phyloP scores from a whole-genome alignment of 352 stramenopile genomes.

The Pythium scleroteichum region DNA sequence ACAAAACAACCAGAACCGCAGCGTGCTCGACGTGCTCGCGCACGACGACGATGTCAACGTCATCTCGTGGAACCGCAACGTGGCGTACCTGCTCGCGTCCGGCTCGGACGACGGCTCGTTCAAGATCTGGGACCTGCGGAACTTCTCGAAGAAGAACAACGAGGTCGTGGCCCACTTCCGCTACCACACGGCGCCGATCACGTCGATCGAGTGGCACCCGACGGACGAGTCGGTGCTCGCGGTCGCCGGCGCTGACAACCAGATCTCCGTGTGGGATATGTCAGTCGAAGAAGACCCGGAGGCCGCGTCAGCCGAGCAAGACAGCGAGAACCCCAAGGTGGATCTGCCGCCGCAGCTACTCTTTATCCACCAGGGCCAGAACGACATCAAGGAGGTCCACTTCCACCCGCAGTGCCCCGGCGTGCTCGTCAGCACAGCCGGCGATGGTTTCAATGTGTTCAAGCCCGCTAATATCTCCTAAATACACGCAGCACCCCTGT shows the following conservation, averaged over 20 bases:
- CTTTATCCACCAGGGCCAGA: constrained; percentile 99
- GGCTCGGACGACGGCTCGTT: constrained; percentile 97
- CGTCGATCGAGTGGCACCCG: constrained; percentile 99
- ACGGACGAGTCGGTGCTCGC: constrained; percentile 98
- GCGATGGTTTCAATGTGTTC: constrained; percentile 98
- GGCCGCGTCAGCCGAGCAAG: constrained; percentile 43
- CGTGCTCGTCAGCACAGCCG: constrained; percentile 95
- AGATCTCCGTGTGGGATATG: constrained; percentile 99
- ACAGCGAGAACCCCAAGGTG: constrained; percentile 59
- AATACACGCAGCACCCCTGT: too few relatives aligned
- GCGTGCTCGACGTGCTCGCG: constrained; percentile 93
- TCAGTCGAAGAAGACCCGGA: constrained; percentile 98
- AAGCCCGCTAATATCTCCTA: constrained; percentile 95
- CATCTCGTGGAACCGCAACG: constrained; percentile 98
- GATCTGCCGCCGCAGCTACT: constrained; percentile 98
- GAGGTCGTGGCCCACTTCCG: constrained; percentile 93
- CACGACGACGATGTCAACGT: constrained; percentile 99
- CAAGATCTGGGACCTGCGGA: constrained; percentile 97
- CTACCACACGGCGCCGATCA: constrained; percentile 96
- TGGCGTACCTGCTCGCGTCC: constrained; percentile 96
- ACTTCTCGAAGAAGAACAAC: constrained; percentile 81
- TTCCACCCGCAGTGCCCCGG: constrained; percentile 99
- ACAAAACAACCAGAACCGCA: constrained; percentile 75
- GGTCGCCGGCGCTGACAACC: constrained; percentile 94
- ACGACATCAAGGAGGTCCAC: constrained; percentile 99